These are phyloP conservation scores for Gyromitra esculenta DNA, from an alignment of 2,329 filamentous ascomycete genomes.

Conservation along the genomic window DNA sequence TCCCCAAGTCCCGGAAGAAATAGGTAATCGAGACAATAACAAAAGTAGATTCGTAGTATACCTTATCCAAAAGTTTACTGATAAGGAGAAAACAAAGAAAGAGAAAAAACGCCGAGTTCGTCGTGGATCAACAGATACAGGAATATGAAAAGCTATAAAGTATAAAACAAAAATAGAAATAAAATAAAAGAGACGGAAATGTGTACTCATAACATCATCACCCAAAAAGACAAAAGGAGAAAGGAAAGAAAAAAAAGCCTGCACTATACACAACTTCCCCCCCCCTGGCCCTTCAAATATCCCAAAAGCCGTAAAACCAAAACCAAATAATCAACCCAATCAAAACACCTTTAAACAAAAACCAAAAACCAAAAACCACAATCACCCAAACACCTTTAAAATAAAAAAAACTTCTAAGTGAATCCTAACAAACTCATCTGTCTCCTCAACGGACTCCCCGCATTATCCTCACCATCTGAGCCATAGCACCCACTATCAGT, in stretches of 20 bases:
- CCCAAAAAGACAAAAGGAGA: not conserved
- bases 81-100: not conserved
- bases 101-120: not conserved
- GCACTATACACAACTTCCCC: not conserved
- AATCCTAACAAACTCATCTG: conserved; percentile 53
- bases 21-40: not conserved
- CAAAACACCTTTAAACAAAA: not conserved
- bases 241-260: conserved; percentile 1
- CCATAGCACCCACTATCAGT: conserved; percentile 74
- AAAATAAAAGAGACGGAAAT: not conserved
- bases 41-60: not conserved
- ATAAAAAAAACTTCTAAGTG: conserved; percentile 32
- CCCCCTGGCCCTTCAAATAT: too few species aligned
- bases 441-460: conserved; percentile 50
- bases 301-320: too few species aligned
- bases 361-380: conserved; percentile 1
- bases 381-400: conserved; percentile 17
- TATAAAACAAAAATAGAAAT: not conserved
- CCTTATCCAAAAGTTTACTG: not conserved
- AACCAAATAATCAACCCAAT: too few species aligned
- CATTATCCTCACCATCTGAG: conserved; percentile 48
- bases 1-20: not conserved
- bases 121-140: not conserved
- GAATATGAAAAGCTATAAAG: not conserved
- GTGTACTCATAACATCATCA: not conserved